Conservation (phyloP, 805 yeast species). For the Monosporozyma servazzii region DNA sequence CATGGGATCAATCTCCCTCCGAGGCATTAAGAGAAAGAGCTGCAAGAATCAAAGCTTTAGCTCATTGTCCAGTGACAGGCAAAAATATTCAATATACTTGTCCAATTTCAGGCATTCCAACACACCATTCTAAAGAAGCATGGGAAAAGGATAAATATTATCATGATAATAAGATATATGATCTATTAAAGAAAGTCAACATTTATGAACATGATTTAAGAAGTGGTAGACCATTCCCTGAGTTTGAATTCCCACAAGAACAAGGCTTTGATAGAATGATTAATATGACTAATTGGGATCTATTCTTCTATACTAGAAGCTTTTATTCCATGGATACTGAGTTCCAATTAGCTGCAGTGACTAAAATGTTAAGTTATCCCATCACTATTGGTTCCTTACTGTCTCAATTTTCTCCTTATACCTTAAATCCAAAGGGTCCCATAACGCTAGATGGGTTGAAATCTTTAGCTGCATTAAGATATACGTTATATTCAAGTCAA, state of each 20-base stretch:
- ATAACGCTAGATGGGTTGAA: conserved; percentile 86
- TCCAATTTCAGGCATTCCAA: conserved; percentile 92
- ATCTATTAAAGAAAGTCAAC: conserved; percentile 75
- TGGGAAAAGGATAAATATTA: conserved; percentile 76
- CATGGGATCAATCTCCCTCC: conserved; percentile 89
- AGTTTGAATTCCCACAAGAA: conserved; percentile 81
- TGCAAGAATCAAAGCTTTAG: conserved; percentile 77
- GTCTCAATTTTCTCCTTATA: conserved; percentile 81
- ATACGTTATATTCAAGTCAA: conserved; percentile 68
- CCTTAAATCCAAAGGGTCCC: conserved; percentile 75
- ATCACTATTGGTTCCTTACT: conserved; percentile 75
- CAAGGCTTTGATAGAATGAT: conserved; percentile 69
- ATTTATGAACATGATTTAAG: conserved; percentile 91
- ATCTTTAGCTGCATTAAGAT: conserved; percentile 84
- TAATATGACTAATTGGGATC: conserved; percentile 83
- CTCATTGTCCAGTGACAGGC: conserved; percentile 84
- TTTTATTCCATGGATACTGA: conserved; percentile 96
- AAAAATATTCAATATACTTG: conserved; percentile 76
- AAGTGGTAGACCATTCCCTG: conserved; percentile 90
- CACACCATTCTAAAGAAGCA: conserved; percentile 83
- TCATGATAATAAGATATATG: conserved; percentile 57
- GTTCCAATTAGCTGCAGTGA: conserved; percentile 88
- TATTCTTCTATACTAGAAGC: conserved; percentile 84
- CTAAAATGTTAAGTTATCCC: conserved; percentile 91
- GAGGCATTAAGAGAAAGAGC: conserved; percentile 86